Conservation (phyloP, 2,329 filamentous ascomycete genomes). For the Phialophora expanda region DNA sequence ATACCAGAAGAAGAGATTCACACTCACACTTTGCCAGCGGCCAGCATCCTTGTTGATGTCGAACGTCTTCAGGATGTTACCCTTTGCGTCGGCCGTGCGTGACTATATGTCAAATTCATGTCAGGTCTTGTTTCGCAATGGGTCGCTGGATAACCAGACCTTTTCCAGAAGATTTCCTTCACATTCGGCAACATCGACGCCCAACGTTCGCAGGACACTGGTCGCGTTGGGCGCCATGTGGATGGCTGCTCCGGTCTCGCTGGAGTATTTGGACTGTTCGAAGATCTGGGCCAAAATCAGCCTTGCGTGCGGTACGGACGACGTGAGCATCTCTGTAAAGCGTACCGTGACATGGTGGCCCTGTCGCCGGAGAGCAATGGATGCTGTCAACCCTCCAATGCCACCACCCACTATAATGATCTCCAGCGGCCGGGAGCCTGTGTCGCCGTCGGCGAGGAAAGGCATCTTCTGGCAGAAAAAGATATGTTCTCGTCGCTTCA, state of each 20-base stretch:
- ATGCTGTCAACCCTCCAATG: slow-evolving; percentile 42
- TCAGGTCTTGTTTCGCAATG: too few relatives aligned
- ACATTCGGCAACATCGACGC: slow-evolving; percentile 49
- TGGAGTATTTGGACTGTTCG: slow-evolving; percentile 62
- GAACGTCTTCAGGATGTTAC: background rate
- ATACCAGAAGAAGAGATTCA: background rate
- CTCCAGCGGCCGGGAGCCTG: background rate
- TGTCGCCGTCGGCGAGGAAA: too few relatives aligned
- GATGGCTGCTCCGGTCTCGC: slow-evolving; percentile 61
- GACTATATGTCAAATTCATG: too few relatives aligned
- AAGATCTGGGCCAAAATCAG: slow-evolving; percentile 57
- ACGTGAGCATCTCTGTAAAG: slow-evolving; percentile 26
- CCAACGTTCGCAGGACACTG: slow-evolving; percentile 58
- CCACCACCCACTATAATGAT: slow-evolving; percentile 40
- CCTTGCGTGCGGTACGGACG: slow-evolving; percentile 40
- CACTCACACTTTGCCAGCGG: background rate
- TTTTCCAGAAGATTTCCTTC: slow-evolving; percentile 42
- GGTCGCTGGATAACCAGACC: background rate
- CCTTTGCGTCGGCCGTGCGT: background rate
- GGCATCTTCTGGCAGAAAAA: too few relatives aligned
- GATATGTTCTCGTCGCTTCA: too few relatives aligned
- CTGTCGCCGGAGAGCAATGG: slow-evolving; percentile 38
- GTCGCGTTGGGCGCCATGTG: slow-evolving; percentile 67
- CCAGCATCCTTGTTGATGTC: background rate
- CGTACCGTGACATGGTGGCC: slow-evolving; percentile 13